Conservation (phyloP, 1,284 basidiomycete species). For the Crucibulum parvulum region DNA sequence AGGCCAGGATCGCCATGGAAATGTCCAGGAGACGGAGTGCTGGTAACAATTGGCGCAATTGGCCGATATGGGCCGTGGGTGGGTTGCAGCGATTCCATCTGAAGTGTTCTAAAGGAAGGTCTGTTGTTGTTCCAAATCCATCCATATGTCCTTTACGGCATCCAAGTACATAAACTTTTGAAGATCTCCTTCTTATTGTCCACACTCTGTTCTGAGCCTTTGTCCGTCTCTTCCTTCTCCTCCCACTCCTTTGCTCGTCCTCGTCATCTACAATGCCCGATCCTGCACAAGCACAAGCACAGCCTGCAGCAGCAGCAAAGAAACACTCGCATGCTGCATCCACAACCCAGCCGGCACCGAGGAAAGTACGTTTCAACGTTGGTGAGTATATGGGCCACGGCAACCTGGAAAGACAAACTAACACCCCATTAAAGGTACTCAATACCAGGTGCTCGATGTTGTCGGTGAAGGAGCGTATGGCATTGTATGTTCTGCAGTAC, state of each 20-base stretch:
- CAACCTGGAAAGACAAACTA: neutral
- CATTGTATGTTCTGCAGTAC: slow-evolving; percentile 89
- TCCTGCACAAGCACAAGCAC: slow-evolving; percentile 28
- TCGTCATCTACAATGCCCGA: slow-evolving; percentile 25
- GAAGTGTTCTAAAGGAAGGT: slow-evolving; percentile 16
- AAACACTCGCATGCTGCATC: slow-evolving; percentile 70
- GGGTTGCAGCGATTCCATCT: neutral
- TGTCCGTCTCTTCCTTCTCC: slow-evolving; percentile 8
- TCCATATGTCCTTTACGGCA: slow-evolving; percentile 21
- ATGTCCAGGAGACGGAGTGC: slow-evolving; percentile 3
- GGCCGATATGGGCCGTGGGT: slow-evolving; percentile 3
- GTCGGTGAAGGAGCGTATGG: slow-evolving; percentile 90
- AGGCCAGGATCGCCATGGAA: slow-evolving; percentile 11
- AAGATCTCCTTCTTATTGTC: slow-evolving; percentile 21
- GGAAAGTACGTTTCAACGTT: slow-evolving; percentile 93
- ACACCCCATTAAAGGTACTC: slow-evolving; percentile 57
- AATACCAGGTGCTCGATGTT: slow-evolving; percentile 90
- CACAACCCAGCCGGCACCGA: slow-evolving; percentile 71
- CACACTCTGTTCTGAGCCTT: slow-evolving; percentile 12
- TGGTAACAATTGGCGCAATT: neutral
- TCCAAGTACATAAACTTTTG: slow-evolving; percentile 18
- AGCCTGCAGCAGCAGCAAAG: slow-evolving; percentile 53
- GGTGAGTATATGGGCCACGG: slow-evolving; percentile 56
- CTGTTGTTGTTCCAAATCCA: slow-evolving; percentile 20
- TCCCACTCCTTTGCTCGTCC: neutral